Evolutionary conservation across 805 yeast species (phyloP), one percentile per base, ranked within the genome.

Genomic region (Torulaspora gathmanii): DNA sequence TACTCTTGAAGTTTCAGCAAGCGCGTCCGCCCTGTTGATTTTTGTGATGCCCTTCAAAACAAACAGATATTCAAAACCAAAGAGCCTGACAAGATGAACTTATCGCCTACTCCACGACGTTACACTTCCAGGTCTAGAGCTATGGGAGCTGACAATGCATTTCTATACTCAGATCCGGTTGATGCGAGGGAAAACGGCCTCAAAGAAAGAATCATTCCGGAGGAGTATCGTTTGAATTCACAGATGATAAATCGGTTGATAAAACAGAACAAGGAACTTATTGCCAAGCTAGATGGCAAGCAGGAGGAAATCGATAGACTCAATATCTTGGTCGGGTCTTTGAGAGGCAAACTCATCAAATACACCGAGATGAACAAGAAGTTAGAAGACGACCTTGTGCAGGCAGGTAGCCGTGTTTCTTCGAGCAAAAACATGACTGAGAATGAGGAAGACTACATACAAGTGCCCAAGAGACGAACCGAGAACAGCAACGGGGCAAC

Each of bases 171-270:
- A 7, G 48, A 50, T 26, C 50, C 51, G 10, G 30, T 45, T 17
- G 43, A 38, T 29, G 22, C 5, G 6, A 29, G 41, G 27, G 33
- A 33, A 8, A 31, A 33, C 36, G 42, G 25, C 19, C 19, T 33
- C 11, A 44, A 49, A 28, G 67, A 60, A 15, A 52, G 53, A 28
- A 52, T 61, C 13, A 46, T 63, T 17, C 67, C 66, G 4, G 70
- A 65, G 27, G 70, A 65, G 37, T 64, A 66, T 41, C 63, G 62
- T 42, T 55, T 64, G 30, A 67, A 61, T 37, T 58, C 70, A 3
- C 61, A 65, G 39, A 65, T 67, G 63, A 56, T 69, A 15, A 74
- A 70, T 44, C 65, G 64, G 42, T 54, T 69, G 26, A 58, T 67
- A 16, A 60, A 60, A 25, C 69, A 70, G 31, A 64, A 66, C 27